phyloP scores from a whole-genome alignment of 768 basidiomycete species.

The Lentinula boryana region DNA sequence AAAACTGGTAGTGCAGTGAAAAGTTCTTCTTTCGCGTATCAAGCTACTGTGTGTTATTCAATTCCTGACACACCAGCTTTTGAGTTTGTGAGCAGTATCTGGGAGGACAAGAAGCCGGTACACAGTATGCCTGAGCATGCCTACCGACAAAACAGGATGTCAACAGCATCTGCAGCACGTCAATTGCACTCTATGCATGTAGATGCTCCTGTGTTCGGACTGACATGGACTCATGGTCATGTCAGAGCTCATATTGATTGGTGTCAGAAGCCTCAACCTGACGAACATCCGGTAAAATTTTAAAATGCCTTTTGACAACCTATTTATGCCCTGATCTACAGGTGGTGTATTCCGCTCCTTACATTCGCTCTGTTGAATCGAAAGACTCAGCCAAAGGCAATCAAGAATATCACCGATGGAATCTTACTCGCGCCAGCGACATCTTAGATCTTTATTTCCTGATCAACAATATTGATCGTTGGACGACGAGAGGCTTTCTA shows the following conservation, averaged over 20 bases:
- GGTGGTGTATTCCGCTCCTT: conserved; percentile 47
- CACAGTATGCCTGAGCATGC: conserved; percentile 45
- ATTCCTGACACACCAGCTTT: conserved; percentile 41
- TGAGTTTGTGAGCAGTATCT: conserved; percentile 49
- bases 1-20: conserved; percentile 30
- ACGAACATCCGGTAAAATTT: conserved; percentile 25
- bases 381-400: conserved; percentile 4
- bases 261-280: conserved; percentile 29
- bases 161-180: conserved; percentile 42
- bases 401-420: conserved; percentile 42
- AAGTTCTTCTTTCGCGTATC: conserved; percentile 44
- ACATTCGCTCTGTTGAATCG: conserved; percentile 17
- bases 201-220: conserved; percentile 41
- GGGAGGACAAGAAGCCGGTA: conserved; percentile 57
- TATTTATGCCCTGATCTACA: conserved; percentile 12
- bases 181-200: conserved; percentile 45
- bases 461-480: conserved; percentile 46
- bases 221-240: conserved; percentile 46
- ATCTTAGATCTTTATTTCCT: conserved; percentile 46
- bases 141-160: conserved; percentile 53
- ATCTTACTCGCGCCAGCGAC: conserved; percentile 34
- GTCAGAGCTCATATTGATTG: conserved; percentile 55
- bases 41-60: conserved; percentile 42
- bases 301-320: background rate
- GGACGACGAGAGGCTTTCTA: conserved; percentile 40